Evolutionary conservation across 2,329 filamentous ascomycete genomes (phyloP).

Genomic region (Neofusicoccum sp.): DNA sequence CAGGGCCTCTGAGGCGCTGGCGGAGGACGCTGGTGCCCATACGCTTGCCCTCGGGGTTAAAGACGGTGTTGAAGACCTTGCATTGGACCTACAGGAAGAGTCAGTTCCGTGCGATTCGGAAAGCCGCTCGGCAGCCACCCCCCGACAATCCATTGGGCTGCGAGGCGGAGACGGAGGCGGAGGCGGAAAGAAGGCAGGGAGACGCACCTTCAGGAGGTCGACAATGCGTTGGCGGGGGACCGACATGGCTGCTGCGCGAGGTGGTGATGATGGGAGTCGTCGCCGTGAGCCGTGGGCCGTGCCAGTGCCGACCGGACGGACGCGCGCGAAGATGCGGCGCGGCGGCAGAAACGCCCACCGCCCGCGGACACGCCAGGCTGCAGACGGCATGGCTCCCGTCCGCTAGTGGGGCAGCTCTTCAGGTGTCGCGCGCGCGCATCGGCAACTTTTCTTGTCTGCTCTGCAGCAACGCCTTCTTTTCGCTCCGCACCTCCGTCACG

Average conservation of each 20-base stretch:
- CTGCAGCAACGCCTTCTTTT: background rate
- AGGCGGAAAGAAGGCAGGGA: background rate
- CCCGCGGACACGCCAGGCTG: background rate
- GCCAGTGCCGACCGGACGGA: background rate
- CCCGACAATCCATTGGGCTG: background rate
- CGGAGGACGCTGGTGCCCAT: slow-evolving; percentile 90
- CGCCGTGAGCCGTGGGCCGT: background rate
- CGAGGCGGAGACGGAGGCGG: background rate
- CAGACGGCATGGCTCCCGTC: background rate
- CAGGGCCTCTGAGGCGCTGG: slow-evolving; percentile 80
- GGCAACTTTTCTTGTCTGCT: background rate
- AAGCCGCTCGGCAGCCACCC: no score
- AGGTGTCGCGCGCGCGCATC: background rate
- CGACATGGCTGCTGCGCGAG: slow-evolving; percentile 40
- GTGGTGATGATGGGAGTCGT: background rate
- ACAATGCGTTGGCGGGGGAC: slow-evolving; percentile 54
- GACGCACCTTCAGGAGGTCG: slow-evolving; percentile 73
- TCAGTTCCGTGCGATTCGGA: background rate
- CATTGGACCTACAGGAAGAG: slow-evolving; percentile 69
- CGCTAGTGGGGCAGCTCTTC: background rate
- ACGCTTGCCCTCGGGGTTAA: slow-evolving; percentile 79
- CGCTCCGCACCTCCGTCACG: background rate
- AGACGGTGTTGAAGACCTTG: slow-evolving; percentile 85
- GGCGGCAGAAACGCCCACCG: background rate
- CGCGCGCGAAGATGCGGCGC: background rate